These are phyloP conservation scores for Orbilia oligospora DNA, from an alignment of 2,329 filamentous ascomycete species.

Conservation along the genomic window DNA sequence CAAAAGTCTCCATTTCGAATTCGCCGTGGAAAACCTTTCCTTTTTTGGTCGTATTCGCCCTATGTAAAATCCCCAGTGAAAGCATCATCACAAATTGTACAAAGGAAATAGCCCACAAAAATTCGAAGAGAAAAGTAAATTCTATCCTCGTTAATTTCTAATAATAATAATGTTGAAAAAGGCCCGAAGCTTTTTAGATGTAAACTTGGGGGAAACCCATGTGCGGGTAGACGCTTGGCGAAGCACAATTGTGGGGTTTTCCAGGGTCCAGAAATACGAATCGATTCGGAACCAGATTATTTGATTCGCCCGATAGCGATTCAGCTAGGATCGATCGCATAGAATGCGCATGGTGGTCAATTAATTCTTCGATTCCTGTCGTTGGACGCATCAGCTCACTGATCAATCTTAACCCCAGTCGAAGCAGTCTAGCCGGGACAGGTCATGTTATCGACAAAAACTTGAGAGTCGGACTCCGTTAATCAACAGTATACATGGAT, in stretches of 20 bases:
- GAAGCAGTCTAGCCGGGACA: background rate
- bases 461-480: too few relatives aligned
- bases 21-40: slow-evolving; percentile 23
- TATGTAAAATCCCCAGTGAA: background rate
- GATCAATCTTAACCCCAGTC: slow-evolving; percentile 10
- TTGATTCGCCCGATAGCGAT: background rate
- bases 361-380: slow-evolving; percentile 7
- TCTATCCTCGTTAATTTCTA: background rate
- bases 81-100: too few relatives aligned
- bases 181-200: background rate
- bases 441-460: background rate
- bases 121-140: background rate
- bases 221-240: slow-evolving; percentile 27
- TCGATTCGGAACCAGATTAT: slow-evolving; percentile 35
- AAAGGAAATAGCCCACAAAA: background rate
- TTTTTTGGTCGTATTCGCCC: slow-evolving; percentile 43
- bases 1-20: background rate
- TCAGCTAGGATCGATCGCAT: slow-evolving; percentile 8
- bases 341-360: background rate
- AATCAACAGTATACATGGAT: too few relatives aligned
- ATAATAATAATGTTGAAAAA: background rate
- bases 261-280: slow-evolving; percentile 53
- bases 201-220: background rate
- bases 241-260: slow-evolving; percentile 53
- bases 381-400: background rate